phyloP scores from a whole-genome alignment of 495 filamentous ascomycete species.

The Penicillium ucsense region DNA sequence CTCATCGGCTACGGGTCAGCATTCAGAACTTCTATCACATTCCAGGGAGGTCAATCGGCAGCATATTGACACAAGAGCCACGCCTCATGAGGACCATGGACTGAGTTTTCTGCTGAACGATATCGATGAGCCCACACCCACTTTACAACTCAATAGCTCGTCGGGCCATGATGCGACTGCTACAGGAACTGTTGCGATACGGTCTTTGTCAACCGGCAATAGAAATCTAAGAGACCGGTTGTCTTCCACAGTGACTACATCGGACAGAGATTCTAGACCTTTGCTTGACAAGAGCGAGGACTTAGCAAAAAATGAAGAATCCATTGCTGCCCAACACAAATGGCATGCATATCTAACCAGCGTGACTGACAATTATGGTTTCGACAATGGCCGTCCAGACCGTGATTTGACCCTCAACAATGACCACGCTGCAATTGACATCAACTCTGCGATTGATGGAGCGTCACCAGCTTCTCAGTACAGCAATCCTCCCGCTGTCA shows the following conservation, averaged over 20 bases:
- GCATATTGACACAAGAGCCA: background rate
- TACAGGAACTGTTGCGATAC: too few species aligned
- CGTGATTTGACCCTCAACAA: conserved; percentile 59
- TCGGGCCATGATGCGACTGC: background rate
- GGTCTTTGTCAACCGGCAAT: too few species aligned
- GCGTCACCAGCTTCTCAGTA: conserved; percentile 5
- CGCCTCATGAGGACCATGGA: conserved; percentile 4
- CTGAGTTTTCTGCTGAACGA: background rate
- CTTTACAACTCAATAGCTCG: background rate
- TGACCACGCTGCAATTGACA: conserved; percentile 47
- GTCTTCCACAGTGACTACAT: too few species aligned
- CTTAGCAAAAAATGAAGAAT: background rate
- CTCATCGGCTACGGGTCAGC: conserved; percentile 6
- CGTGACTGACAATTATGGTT: conserved; percentile 47
- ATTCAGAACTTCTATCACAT: too few species aligned
- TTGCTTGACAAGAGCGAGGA: too few species aligned
- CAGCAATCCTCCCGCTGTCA: conserved; percentile 1
- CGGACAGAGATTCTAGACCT: background rate
- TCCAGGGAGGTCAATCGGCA: too few species aligned
- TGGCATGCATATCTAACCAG: conserved; percentile 34
- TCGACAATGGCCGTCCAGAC: conserved; percentile 61
- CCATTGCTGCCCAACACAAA: conserved; percentile 21
- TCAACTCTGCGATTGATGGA: conserved; percentile 28
- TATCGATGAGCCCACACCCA: background rate
- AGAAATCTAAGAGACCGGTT: too few species aligned